phyloP scores from a whole-genome alignment of 768 basidiomycete species.

The Boletus sensibilis region DNA sequence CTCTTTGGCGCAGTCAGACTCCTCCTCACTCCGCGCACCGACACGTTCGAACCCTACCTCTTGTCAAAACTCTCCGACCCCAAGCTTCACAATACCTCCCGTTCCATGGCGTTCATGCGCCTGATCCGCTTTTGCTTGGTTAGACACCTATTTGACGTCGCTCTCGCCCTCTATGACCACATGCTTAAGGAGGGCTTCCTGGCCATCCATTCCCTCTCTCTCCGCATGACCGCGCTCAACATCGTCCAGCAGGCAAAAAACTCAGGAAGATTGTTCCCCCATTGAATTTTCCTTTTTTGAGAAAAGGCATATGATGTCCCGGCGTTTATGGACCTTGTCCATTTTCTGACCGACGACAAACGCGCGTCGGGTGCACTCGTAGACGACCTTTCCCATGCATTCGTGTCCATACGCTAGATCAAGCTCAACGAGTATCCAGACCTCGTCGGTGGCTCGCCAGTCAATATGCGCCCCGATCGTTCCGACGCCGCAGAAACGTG shows the following conservation, averaged over 20 bases:
- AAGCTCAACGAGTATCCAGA: slow-evolving; percentile 29
- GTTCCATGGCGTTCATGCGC: slow-evolving; percentile 35
- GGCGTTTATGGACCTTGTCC: slow-evolving; percentile 30
- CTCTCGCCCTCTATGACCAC: slow-evolving; percentile 41
- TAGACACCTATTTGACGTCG: slow-evolving; percentile 36
- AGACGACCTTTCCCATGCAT: slow-evolving; percentile 24
- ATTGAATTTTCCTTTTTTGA: slow-evolving; percentile 17
- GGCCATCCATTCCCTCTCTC: slow-evolving; percentile 37
- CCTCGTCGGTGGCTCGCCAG: slow-evolving; percentile 40
- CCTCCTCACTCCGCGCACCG: slow-evolving; percentile 20
- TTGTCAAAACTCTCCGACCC: slow-evolving; percentile 22
- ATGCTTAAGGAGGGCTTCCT: slow-evolving; percentile 43
- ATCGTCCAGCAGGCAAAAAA: slow-evolving; percentile 15
- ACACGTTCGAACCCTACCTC: slow-evolving; percentile 22
- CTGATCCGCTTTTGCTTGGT: slow-evolving; percentile 43
- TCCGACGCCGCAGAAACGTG: slow-evolving; percentile 31
- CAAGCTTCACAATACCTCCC: slow-evolving; percentile 30
- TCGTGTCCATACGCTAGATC: slow-evolving; percentile 16
- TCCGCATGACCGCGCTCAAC: slow-evolving; percentile 40
- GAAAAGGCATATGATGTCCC: slow-evolving; percentile 17
- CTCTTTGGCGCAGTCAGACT: slow-evolving; percentile 27
- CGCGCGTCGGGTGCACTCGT: slow-evolving; percentile 14
- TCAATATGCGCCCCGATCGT: slow-evolving; percentile 34
- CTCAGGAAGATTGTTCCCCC: background rate
- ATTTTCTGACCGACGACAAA: slow-evolving; percentile 19